A percentile compares a stretch with the other conserved stretches of the same genome.
phyloP scores from a whole-genome alignment of 31 red algal species.

The Endocladia muricata region DNA sequence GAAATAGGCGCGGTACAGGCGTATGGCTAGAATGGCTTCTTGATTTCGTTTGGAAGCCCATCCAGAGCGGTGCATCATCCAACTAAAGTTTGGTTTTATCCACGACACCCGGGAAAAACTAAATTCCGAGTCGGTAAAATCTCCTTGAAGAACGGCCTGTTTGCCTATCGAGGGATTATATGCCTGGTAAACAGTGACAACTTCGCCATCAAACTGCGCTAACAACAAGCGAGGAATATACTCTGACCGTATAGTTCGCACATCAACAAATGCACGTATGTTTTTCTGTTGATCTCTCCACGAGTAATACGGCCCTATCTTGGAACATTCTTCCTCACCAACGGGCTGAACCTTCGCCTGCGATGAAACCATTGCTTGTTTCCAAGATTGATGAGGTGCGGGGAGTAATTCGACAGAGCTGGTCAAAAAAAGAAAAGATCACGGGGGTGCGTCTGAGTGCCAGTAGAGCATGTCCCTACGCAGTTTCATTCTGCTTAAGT shows the following conservation, averaged over 20 bases:
- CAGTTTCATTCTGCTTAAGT: no score
- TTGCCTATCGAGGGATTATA: conserved; percentile 33
- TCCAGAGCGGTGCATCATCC: conserved; percentile 53
- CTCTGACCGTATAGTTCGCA: background rate
- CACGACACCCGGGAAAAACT: conserved; percentile 48
- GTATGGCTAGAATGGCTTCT: conserved; percentile 34
- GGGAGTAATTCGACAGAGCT: no score
- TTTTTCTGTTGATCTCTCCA: conserved; percentile 22
- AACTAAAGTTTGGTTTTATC: conserved; percentile 51
- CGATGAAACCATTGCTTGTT: no score
- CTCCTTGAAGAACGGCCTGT: background rate
- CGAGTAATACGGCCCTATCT: conserved; percentile 5
- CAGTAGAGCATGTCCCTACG: no score
- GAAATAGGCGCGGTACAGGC: conserved; percentile 17
- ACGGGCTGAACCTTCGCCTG: no score
- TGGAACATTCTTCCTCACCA: no score
- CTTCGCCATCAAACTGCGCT: conserved; percentile 34
- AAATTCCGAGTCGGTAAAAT: conserved; percentile 27
- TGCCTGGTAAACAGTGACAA: conserved; percentile 43
- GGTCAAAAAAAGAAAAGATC: no score
- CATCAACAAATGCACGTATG: background rate
- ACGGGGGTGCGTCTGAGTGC: no score
- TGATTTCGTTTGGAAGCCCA: conserved; percentile 47
- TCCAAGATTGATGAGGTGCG: no score
- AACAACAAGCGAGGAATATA: conserved; percentile 6